phyloP scores from a whole-genome alignment of 1,284 basidiomycete genomes.

The Trichosporon coremiiforme region DNA sequence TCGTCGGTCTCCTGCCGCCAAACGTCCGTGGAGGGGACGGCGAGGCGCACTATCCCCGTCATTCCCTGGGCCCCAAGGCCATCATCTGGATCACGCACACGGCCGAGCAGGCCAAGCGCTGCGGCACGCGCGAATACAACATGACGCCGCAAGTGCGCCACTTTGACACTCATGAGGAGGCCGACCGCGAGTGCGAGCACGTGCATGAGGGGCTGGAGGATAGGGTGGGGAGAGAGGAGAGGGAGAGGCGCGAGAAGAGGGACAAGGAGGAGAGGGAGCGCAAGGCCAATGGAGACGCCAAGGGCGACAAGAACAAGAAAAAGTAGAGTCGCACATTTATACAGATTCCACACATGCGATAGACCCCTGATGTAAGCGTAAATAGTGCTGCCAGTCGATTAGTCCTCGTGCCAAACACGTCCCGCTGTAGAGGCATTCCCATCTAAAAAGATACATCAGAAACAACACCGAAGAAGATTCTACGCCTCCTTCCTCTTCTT shows the following conservation, averaged over 20 bases:
- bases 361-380: no score
- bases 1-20: slow-evolving; percentile 61
- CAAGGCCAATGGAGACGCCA: background rate
- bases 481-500: slow-evolving; percentile 46
- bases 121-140: slow-evolving; percentile 64
- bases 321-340: background rate
- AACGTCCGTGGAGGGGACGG: background rate
- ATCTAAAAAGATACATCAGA: slow-evolving; percentile 18
- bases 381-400: no score
- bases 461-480: background rate
- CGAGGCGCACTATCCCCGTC: slow-evolving; percentile 21
- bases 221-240: background rate
- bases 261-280: background rate
- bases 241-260: background rate
- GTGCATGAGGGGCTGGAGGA: background rate
- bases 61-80: slow-evolving; percentile 61
- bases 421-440: no score
- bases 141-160: slow-evolving; percentile 26
- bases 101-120: slow-evolving; percentile 70
- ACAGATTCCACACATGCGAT: no score
- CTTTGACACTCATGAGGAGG: slow-evolving; percentile 6
- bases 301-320: background rate
- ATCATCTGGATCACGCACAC: slow-evolving; percentile 86
- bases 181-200: background rate
- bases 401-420: no score